Conservation (phyloP, 208 protist species). For the Naegleria lovaniensis region DNA sequence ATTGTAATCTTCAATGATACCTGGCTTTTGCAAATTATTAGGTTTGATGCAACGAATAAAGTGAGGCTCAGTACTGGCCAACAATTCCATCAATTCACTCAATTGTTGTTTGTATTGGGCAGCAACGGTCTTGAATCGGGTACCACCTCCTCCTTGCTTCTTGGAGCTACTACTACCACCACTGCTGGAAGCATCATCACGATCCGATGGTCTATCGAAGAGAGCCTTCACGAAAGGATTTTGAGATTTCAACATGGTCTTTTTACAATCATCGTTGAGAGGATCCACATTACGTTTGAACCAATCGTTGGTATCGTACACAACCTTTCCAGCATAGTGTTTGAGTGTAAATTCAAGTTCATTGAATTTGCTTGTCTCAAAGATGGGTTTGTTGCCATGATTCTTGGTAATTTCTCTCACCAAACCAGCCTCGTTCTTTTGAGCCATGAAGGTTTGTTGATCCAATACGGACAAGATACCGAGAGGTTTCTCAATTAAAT, state of each 20-base stretch:
- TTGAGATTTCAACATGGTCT: neutral
- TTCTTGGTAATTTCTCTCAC: neutral
- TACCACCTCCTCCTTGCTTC: neutral
- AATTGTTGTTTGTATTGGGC: slow-evolving; percentile 28
- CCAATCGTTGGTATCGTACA: slow-evolving; percentile 56
- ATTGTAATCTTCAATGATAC: slow-evolving; percentile 23
- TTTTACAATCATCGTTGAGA: slow-evolving; percentile 29
- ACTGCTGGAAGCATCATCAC: slow-evolving; percentile 31
- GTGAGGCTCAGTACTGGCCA: slow-evolving; percentile 26
- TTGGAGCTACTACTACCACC: neutral
- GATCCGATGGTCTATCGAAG: slow-evolving; percentile 25
- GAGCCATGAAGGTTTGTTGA: neutral
- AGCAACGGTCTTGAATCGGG: slow-evolving; percentile 19
- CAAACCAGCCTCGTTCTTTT: neutral
- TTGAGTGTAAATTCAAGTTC: slow-evolving; percentile 32
- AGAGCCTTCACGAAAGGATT: neutral
- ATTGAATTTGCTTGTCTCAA: slow-evolving; percentile 42
- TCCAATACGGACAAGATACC: neutral
- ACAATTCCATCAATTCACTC: slow-evolving; percentile 31
- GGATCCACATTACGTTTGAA: slow-evolving; percentile 70
- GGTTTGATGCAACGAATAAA: slow-evolving; percentile 42
- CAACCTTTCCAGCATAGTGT: slow-evolving; percentile 63
- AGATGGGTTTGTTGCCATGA: neutral
- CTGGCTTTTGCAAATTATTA: slow-evolving; percentile 31
- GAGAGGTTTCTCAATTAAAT: slow-evolving; percentile 34